Conservation (phyloP, 2,329 filamentous ascomycete genomes). For the Gaeumannomyces tritici region DNA sequence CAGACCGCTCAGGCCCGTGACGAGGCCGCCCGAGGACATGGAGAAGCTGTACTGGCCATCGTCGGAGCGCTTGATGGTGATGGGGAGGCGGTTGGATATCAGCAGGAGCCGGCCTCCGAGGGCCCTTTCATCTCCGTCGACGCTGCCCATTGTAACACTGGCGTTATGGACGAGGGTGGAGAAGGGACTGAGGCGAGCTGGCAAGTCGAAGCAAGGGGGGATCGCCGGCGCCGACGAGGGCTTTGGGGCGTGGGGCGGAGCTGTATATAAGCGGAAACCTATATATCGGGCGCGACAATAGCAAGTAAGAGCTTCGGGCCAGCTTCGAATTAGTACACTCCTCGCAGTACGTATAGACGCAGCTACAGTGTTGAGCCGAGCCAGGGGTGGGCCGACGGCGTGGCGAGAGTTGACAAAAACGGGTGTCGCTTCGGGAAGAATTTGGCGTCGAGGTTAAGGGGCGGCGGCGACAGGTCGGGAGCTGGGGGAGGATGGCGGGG, state of each 20-base stretch:
- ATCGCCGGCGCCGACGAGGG: neutral
- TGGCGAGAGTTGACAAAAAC: neutral
- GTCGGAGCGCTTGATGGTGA: conserved; percentile 89
- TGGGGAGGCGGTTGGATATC: conserved; percentile 88
- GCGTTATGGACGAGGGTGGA: neutral
- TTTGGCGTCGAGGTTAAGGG: no score
- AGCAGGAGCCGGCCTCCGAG: conserved; percentile 57
- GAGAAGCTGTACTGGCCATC: conserved; percentile 89
- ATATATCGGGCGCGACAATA: neutral
- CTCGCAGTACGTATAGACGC: neutral
- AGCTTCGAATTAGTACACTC: neutral
- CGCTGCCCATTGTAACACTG: conserved; percentile 23
- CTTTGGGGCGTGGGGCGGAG: neutral
- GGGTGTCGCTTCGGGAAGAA: neutral
- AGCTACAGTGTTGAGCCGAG: neutral
- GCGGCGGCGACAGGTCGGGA: neutral
- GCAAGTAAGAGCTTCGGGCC: neutral
- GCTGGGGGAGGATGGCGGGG: neutral
- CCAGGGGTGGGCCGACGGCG: neutral
- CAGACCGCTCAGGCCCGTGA: conserved; percentile 84
- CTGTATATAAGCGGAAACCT: no score
- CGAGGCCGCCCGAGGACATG: conserved; percentile 94
- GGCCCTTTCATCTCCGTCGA: conserved; percentile 21
- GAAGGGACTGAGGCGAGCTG: neutral
- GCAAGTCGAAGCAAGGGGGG: neutral